Evolutionary conservation across 2,329 filamentous ascomycete species (phyloP).

Genomic region (Monilinia fructicola): DNA sequence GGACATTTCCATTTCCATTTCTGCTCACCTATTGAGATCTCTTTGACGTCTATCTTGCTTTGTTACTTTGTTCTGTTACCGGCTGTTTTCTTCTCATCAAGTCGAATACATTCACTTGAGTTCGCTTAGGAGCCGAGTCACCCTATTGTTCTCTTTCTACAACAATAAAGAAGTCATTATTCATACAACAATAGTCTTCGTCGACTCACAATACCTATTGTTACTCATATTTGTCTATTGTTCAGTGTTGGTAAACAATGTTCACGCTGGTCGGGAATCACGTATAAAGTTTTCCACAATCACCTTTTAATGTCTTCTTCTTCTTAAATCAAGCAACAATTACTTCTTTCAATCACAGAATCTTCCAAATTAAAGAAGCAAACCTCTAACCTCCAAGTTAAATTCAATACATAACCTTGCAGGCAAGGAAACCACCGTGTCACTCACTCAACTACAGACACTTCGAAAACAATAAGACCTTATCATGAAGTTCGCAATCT

Average conservation of each 20-base stretch:
- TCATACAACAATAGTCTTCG: slow-evolving; percentile 9
- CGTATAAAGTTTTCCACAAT: slow-evolving; percentile 22
- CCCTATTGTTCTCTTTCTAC: slow-evolving; percentile 16
- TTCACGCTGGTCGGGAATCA: slow-evolving; percentile 32
- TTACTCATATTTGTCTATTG: slow-evolving; percentile 27
- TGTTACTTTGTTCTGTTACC: slow-evolving; percentile 7
- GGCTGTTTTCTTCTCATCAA: neutral
- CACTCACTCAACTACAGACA: slow-evolving; percentile 13
- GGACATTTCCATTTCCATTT: neutral
- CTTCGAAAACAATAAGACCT: slow-evolving; percentile 19
- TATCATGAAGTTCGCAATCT: slow-evolving; percentile 21
- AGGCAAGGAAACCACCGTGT: slow-evolving; percentile 26
- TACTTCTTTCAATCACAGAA: slow-evolving; percentile 3
- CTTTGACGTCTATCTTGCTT: neutral
- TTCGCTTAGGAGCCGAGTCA: slow-evolving; percentile 9
- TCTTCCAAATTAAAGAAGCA: neutral
- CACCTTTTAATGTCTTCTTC: slow-evolving; percentile 10
- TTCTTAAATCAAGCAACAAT: neutral
- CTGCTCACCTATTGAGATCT: neutral
- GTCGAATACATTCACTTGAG: slow-evolving; percentile 11
- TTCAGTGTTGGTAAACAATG: slow-evolving; percentile 28
- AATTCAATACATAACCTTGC: slow-evolving; percentile 26
- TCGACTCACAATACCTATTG: slow-evolving; percentile 21
- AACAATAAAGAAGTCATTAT: neutral
- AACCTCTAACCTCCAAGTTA: slow-evolving; percentile 13